Conservation (phyloP, 2,329 filamentous ascomycete genomes). For the Fusarium redolens region DNA sequence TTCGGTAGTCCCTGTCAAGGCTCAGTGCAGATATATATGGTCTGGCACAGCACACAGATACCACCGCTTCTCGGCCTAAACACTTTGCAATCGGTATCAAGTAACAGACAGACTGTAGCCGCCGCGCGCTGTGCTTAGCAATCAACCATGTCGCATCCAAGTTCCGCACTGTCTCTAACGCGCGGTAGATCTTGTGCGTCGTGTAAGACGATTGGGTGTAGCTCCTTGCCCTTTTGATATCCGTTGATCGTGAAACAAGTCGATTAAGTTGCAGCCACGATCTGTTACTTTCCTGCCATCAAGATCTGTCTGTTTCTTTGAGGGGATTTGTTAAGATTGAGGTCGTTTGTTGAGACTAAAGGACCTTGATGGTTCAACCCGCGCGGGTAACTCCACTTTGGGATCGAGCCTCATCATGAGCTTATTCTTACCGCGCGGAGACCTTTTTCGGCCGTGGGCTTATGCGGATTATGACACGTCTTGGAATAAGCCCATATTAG, state of each 20-base stretch:
- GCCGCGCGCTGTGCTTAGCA: neutral
- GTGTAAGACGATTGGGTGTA: slow-evolving; percentile 10
- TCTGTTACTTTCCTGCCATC: neutral
- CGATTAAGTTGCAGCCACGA: neutral
- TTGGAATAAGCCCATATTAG: neutral
- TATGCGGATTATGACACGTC: neutral
- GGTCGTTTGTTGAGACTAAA: neutral
- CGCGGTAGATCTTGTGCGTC: neutral
- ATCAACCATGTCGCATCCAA: neutral
- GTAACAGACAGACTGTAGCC: neutral
- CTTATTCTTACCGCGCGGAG: slow-evolving; percentile 2
- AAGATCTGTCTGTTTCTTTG: rapidly evolving
- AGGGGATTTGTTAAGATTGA: neutral
- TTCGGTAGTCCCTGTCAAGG: too few relatives aligned
- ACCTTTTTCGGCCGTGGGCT: neutral
- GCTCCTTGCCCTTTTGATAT: neutral
- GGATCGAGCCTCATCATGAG: neutral
- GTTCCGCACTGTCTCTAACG: neutral
- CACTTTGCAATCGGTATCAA: neutral
- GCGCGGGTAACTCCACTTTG: slow-evolving; percentile 5
- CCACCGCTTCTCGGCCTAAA: neutral
- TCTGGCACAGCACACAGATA: neutral
- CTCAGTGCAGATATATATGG: too few relatives aligned
- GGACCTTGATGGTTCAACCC: neutral
- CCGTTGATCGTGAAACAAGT: neutral